Base-by-base conservation (phyloP, 352 stramenopile genomes). In the Globisporangium viniferum region DNA sequence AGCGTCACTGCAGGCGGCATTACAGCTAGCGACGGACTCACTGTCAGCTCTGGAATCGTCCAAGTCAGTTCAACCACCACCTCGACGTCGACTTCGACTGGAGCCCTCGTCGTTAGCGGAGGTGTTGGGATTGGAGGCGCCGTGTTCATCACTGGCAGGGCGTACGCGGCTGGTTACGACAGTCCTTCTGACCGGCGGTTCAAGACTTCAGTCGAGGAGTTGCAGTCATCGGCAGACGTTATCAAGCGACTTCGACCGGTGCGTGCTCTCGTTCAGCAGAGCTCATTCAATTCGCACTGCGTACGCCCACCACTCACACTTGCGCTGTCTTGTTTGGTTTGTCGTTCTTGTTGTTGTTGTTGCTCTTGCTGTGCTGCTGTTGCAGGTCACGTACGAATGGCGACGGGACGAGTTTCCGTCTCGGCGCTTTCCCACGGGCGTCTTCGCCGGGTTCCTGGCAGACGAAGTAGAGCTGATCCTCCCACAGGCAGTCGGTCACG, bases 401-500 rank as follows among this genome's bases (percentile, higher is more conserved):
- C 68, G 76, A 0, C 74, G 71, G 6, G 74, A 84, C 15, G 75
- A 82, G 24, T 82, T 79, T 48, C 76, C 76, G n/a, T 31, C 55
- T 29, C 69, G 77, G n/a, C 63, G 74, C 27, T 82, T 89, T n/a
- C 76, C 78, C 5, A 10, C 46, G 0, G 80, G 80, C 6, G 62
- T 67, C 10, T 78, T 79, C 57, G 55, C 75, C 0, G 86, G 86
- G 0, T 92, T 93, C 66, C 66, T 93, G 14, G 83, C 83, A 20
- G 79, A 93, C 55, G 82, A 93, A 62, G 76, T 94, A 24, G 55
- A 86, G 46, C 20, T 80, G 14, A 59, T 90, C 51, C 67, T 94
- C 5, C 86, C 84, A 1, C 67, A 82, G 44, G 73, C 90, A 31
- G 81, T 94, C 31, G 55, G 70, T 8, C 69, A 82, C 27, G 80